Conservation (phyloP, 2,329 filamentous ascomycete species). For the Botrytis medusae region DNA sequence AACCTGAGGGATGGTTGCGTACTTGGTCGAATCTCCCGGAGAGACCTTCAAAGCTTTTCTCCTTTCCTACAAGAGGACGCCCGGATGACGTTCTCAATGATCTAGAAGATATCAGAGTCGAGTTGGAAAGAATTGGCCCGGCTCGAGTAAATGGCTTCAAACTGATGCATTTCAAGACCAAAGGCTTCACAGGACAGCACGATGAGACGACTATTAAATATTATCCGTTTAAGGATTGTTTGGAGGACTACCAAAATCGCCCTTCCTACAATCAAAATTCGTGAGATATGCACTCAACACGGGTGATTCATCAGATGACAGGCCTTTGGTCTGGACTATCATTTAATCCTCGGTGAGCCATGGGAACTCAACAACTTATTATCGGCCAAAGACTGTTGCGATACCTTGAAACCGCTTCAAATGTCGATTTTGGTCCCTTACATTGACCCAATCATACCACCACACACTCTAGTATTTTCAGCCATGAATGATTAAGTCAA, state of each 20-base stretch:
- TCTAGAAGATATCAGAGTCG: not conserved
- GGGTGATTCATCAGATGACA: not conserved
- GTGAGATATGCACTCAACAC: not conserved
- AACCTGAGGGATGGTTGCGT: not conserved
- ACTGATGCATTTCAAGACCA: not conserved
- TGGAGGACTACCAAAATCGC: not conserved
- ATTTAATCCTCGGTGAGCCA: not conserved
- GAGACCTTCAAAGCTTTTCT: constrained; percentile 8
- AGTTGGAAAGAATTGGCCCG: not conserved
- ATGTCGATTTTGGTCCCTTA: not conserved
- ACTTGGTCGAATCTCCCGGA: not conserved
- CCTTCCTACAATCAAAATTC: not conserved
- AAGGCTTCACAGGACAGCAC: not conserved
- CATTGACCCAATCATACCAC: not conserved
- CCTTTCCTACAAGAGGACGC: not conserved
- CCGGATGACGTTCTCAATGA: not conserved
- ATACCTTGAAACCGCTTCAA: too few species aligned
- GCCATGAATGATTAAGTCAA: not conserved
- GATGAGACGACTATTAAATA: not conserved
- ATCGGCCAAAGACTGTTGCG: not conserved
- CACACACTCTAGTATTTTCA: not conserved
- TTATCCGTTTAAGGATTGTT: constrained; percentile 13
- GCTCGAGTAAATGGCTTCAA: constrained; percentile 17
- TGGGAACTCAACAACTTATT: not conserved
- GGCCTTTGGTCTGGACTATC: not conserved